Evolutionary conservation across 1,139 yeast genomes (phyloP), one percentile per base, ranked within the genome.

Genomic region (Starmera stellimalicola): DNA sequence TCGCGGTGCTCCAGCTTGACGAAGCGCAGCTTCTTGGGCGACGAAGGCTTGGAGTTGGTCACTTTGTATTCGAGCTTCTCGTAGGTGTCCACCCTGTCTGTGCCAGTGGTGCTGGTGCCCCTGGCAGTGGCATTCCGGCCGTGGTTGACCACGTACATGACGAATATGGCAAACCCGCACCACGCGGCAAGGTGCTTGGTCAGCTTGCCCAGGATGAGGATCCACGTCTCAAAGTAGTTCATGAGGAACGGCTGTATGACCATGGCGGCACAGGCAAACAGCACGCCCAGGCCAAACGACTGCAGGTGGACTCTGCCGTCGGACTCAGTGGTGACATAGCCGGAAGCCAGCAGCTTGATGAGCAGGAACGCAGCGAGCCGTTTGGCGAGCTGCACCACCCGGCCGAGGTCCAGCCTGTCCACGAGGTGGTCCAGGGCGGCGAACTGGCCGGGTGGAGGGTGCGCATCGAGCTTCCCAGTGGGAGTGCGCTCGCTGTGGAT

Each of bases 181-280:
- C 50, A 41, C 7, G 44, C 40, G 7, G 34, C 19, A 5, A 45
- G 19, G 30, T 47, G 50, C 19, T 43, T 41, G 19, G 45, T 30
- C 8, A 48, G 18, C 16, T 35, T 34, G 1, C 44, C 42, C 5
- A 46, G 15, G 5, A 49, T 26, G 0, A 41, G 23, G 1, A 46
- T 33, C 53, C 53, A 48, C 7, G 43, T 39, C 19, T 44, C 48
- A 3, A 49, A 16, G 20, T 45, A 46, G 9, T 34, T 37, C 10
- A 37, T 36, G 2, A 46, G 16, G 27, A 34, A 47, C 0, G 54
- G 54, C n/a, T 45, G 48, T 3, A 47, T 15, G n/a, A 42, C 20
- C 11, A 42, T 35, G 11, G 43, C 33, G 2, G 36, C n/a, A 1
- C 33, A 15, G 1, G 48, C 37, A 22, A 42, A 10, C 1, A 39